These are phyloP conservation scores for Tolypocladium endophyticum DNA, from an alignment of 2,329 filamentous ascomycete genomes.

Conservation along the genomic window DNA sequence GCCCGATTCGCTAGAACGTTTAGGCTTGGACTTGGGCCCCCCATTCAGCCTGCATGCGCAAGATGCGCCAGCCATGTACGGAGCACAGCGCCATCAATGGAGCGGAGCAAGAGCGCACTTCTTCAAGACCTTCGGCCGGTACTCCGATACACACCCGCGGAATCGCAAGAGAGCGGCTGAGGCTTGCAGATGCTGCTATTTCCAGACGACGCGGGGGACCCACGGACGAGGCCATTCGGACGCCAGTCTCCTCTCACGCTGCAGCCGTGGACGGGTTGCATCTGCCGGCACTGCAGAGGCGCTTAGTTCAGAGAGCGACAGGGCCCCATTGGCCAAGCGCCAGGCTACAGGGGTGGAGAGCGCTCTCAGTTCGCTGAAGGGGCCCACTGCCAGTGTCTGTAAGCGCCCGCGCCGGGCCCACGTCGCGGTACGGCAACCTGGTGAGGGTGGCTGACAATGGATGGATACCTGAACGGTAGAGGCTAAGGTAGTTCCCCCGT, in stretches of 20 bases:
- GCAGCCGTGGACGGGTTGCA: not conserved
- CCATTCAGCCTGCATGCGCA: not conserved
- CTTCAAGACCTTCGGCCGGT: not conserved
- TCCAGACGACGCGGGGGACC: not conserved
- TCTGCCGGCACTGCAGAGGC: not conserved
- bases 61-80: not conserved
- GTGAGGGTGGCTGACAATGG: not conserved
- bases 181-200: not conserved
- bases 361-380: not conserved
- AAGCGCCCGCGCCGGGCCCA: not conserved
- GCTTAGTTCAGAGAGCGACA: not conserved
- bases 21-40: too few species aligned
- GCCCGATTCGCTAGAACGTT: not conserved
- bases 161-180: not conserved
- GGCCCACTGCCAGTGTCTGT: not conserved
- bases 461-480: not conserved
- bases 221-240: not conserved
- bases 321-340: not conserved
- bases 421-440: not conserved
- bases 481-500: not conserved
- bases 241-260: not conserved
- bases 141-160: not conserved
- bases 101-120: not conserved
- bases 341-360: not conserved
- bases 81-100: not conserved